A percentile compares a stretch with the other conserved stretches of the same genome.
Conservation (phyloP, 2,329 filamentous ascomycete species). For the Cryphonectria parasitica region DNA sequence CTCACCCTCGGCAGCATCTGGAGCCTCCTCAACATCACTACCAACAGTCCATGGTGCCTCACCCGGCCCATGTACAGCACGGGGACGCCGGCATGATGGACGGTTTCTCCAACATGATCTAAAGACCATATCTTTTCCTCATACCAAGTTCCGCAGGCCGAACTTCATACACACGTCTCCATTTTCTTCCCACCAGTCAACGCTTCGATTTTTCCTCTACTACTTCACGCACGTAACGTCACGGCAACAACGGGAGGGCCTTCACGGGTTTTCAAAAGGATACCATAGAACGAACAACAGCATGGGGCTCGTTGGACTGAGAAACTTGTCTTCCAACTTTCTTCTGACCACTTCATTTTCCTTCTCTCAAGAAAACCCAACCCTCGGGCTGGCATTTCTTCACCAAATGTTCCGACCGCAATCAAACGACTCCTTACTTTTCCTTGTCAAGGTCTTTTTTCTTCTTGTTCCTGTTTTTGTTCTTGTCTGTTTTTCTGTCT, state of each 20-base stretch:
- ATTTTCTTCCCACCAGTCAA: background rate
- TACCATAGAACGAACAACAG: slow-evolving; percentile 19
- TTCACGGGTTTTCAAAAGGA: background rate
- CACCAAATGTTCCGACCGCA: background rate
- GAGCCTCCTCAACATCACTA: slow-evolving; percentile 30
- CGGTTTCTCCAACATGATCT: slow-evolving; percentile 53
- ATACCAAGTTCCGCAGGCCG: slow-evolving; percentile 16
- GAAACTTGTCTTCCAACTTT: background rate
- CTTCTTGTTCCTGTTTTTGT: too few relatives aligned
- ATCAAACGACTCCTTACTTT: background rate
- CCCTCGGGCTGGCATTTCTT: background rate
- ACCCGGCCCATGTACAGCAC: slow-evolving; percentile 34
- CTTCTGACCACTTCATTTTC: background rate
- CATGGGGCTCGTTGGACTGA: background rate
- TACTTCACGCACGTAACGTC: background rate
- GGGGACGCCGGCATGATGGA: slow-evolving; percentile 42
- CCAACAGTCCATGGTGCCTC: slow-evolving; percentile 27
- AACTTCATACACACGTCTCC: background rate
- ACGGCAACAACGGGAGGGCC: background rate
- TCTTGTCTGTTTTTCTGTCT: background rate
- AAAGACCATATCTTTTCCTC: slow-evolving; percentile 25
- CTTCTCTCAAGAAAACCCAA: background rate
- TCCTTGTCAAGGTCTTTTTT: background rate
- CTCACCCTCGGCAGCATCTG: slow-evolving; percentile 33
- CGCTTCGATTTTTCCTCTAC: background rate